Conservation (phyloP, 1,284 basidiomycete species). For the Pseudozyma sp. region DNA sequence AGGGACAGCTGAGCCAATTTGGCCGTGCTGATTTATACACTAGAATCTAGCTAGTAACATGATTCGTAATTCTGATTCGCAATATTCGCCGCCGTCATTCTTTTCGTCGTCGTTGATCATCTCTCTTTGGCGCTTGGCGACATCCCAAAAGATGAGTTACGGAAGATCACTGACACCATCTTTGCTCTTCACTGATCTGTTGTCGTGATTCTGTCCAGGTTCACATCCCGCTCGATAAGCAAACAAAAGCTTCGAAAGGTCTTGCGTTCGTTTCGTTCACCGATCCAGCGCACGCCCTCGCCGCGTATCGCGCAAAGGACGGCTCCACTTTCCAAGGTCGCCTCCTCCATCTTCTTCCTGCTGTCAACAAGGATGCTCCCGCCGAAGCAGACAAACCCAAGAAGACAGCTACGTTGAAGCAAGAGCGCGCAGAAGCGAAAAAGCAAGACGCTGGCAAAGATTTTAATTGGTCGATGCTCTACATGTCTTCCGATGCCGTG, state of each 20-base stretch:
- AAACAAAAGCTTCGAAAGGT: slow-evolving; percentile 79
- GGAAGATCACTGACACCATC: slow-evolving; percentile 15
- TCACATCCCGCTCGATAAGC: slow-evolving; percentile 82
- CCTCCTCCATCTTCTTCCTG: slow-evolving; percentile 88
- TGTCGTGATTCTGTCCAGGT: slow-evolving; percentile 72
- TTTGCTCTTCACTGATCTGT: too few species aligned
- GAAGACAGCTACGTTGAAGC: slow-evolving; percentile 71
- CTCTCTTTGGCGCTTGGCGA: too few species aligned
- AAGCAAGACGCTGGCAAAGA: slow-evolving; percentile 82
- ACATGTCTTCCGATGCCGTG: slow-evolving; percentile 96
- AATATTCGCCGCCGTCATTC: neutral
- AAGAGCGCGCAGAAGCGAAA: slow-evolving; percentile 75
- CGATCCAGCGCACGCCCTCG: slow-evolving; percentile 77
- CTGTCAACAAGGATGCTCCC: slow-evolving; percentile 74
- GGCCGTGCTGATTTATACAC: slow-evolving; percentile 58
- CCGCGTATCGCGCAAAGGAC: slow-evolving; percentile 83
- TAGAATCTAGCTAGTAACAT: slow-evolving; percentile 68
- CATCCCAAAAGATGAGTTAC: neutral
- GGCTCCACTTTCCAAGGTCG: slow-evolving; percentile 91
- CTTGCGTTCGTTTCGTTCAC: slow-evolving; percentile 81
- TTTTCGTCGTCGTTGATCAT: slow-evolving; percentile 4
- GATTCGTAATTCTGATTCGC: slow-evolving; percentile 37
- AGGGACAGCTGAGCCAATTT: slow-evolving; percentile 65
- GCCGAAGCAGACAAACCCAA: slow-evolving; percentile 34
- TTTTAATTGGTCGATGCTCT: slow-evolving; percentile 95